Conservation (phyloP, 1,284 basidiomycete genomes). For the Ustilago sp. region DNA sequence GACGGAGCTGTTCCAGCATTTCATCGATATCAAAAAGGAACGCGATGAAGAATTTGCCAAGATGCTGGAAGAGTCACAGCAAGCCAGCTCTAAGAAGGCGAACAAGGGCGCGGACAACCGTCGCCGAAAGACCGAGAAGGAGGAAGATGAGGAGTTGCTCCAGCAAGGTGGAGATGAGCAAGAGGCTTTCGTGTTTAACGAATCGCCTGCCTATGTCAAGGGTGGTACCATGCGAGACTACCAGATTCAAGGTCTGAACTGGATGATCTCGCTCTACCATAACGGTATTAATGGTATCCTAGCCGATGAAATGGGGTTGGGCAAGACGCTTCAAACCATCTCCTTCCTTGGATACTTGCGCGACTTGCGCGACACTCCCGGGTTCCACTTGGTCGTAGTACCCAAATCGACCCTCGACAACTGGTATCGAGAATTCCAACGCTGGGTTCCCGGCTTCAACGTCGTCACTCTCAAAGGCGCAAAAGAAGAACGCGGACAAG, state of each 20-base stretch:
- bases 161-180: conserved; percentile 85
- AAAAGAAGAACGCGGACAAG: conserved; percentile 87
- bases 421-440: conserved; percentile 91
- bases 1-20: conserved; percentile 69
- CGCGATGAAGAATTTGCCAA: conserved; percentile 94
- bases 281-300: conserved; percentile 66
- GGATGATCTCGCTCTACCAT: conserved; percentile 76
- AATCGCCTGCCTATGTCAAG: conserved; percentile 69
- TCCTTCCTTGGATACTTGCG: conserved; percentile 96
- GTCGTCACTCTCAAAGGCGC: conserved; percentile 84
- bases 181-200: conserved; percentile 69
- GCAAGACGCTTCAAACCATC: conserved; percentile 97
- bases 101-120: conserved; percentile 72
- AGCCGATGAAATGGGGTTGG: conserved; percentile 80
- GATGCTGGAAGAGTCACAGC: conserved; percentile 76
- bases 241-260: conserved; percentile 95
- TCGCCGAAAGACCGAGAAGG: conserved; percentile 89
- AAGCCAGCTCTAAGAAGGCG: conserved; percentile 44
- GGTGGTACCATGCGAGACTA: conserved; percentile 91
- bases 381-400: conserved; percentile 94
- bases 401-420: conserved; percentile 98
- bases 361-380: conserved; percentile 80
- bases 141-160: conserved; percentile 82
- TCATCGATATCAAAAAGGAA: conserved; percentile 73
- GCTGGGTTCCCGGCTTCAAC: conserved; percentile 87